Evolutionary conservation across 1,284 basidiomycete species (phyloP), one percentile per base, ranked within the genome.

Genomic region (Malassezia furfur): DNA sequence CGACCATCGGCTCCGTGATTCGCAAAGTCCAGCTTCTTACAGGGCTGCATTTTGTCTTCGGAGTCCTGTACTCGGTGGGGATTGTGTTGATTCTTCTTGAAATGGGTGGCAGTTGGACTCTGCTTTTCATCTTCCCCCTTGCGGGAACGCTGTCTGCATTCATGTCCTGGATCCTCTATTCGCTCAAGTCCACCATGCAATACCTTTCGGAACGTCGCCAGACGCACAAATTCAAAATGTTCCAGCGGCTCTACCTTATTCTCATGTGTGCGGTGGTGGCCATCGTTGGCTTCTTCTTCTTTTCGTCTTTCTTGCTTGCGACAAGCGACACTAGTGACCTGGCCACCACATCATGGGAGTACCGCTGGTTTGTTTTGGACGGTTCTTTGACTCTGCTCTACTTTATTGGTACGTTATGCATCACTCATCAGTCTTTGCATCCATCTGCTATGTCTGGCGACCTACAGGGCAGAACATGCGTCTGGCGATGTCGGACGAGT

Each of bases 291-390:
- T 48, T 37, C 15, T 34, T 54, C n/a, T 49, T 51, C 21, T 37
- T 50, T 7, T 22, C 51, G 4, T 38, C 47, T 5, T 35, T 41
- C 10, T 9, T 52, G 14, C 30, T 57, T 17, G 22, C 38, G 22
- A 52, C 39, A 31, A 52, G 17, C 30, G 22, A 37, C 17, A 39
- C 50, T 0, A 88, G 94, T 81, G 87, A 93, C 71, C 96, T 93
- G 70, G 86, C 88, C 7, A 87, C 91, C 1, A 85, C 85, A 60
- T 87, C 88, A n/a, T 98, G 93, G 93, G 82, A 82, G 62, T 82
- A 84, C 50, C 83, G 91, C 48, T 99, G 94, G 94, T 89, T 91
- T 82, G 78, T 98, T 14, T 81, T 98, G 40, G 94, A 98, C 68
- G 94, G 91, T n/a, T 96, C 89, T 81, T 81, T 96, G 30, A 83